These are phyloP conservation scores for Fusarium subglutinans DNA, from an alignment of 2,329 filamentous ascomycete genomes.

Conservation along the genomic window DNA sequence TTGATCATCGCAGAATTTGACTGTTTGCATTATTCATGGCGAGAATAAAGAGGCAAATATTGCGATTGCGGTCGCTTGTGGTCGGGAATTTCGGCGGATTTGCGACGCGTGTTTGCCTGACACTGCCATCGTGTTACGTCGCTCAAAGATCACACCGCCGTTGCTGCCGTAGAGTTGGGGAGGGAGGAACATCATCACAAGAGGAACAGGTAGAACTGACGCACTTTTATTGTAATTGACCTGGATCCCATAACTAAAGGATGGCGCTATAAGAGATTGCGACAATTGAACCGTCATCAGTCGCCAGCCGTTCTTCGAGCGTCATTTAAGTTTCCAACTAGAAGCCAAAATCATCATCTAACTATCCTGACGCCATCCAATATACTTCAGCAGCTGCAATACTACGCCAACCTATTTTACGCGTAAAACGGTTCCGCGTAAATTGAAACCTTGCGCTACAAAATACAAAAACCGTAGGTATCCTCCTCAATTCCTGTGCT, in stretches of 20 bases:
- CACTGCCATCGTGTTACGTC: background rate
- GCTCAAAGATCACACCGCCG: background rate
- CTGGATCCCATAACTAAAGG: constrained; percentile 73
- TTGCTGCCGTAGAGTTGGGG: background rate
- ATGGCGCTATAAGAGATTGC: constrained; percentile 76
- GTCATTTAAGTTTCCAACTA: too few species aligned
- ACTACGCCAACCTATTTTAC: constrained; percentile 73
- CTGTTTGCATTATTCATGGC: background rate
- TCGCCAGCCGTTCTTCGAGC: constrained; percentile 60
- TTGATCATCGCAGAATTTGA: background rate
- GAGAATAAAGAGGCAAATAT: background rate
- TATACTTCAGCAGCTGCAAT: constrained; percentile 74
- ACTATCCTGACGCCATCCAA: constrained; percentile 68
- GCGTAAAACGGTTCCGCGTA: background rate
- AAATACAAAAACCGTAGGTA: fast-evolving
- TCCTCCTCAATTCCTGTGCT: background rate
- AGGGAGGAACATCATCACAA: fast-evolving
- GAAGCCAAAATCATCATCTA: too few species aligned
- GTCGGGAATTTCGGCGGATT: background rate
- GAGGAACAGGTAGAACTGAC: too few species aligned
- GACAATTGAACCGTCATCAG: constrained; percentile 58
- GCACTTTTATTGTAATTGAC: too few species aligned
- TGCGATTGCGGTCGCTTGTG: too few species aligned
- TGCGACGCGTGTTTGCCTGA: background rate
- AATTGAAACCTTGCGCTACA: fast-evolving